Base-by-base conservation (phyloP, 345 rosid genomes). In the Ceriops zippeliana region DNA sequence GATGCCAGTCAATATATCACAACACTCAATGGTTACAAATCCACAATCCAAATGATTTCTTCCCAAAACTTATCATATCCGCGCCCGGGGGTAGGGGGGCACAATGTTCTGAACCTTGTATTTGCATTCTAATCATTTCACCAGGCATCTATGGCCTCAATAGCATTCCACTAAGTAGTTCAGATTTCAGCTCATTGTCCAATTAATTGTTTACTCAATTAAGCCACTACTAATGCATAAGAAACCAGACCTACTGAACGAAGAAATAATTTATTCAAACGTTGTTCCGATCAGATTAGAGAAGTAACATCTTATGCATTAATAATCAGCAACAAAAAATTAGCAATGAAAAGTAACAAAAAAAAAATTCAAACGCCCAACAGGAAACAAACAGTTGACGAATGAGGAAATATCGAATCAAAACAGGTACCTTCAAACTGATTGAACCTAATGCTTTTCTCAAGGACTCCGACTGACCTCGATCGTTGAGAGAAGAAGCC, bases 401-500 rank as follows among this genome's bases (percentile, higher is more conserved):
- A 34, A 34, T 34, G 37, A 10, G 32, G 22, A 69, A 27, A 26
- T 1, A 57, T 8, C 6, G 11, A 6, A 21, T 6, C 52, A 10
- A 8, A 46, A 46, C 2, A 22, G 4, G 2, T 77, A 92, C 98
- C 99, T 71, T 82, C 79, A 70, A 95, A 89, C 71, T 84, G 89
- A 76, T 91, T 83, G 76, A 91, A 95, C 82, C 85, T 91, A 49
- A 95, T 84, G 83, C 87, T 81, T 70, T 80, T 85, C 77, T 91
- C 92, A 24, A 95, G 86, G 63, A 95, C 90, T 0, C 98, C 98
- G 71, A 92, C 96, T 0, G 96, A 86, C 38, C 79, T 76, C 24
- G 96, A 87, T 68, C 86, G 73, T 68, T 84, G 89, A 22, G 98
- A 90, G 87, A 95, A 95, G 86, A 89, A 91, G 4, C 97, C 98